Base-by-base conservation (phyloP, 2,329 filamentous ascomycete species). In the Phyllosticta citribraziliensis region DNA sequence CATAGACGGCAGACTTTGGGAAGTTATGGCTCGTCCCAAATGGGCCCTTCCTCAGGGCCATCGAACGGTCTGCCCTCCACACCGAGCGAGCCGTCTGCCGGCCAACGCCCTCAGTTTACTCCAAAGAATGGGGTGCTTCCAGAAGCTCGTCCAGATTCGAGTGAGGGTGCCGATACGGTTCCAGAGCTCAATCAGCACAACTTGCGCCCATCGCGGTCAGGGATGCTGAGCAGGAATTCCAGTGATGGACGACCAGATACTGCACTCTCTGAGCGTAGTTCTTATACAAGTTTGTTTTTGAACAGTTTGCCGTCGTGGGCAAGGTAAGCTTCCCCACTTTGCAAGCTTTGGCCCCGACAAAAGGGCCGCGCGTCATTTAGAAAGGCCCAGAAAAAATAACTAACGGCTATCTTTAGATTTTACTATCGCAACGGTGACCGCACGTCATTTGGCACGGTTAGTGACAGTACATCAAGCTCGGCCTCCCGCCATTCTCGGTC, bases 291-390 rank as follows among this genome's bases (percentile, higher is more conserved):
- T 17, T 70, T 73, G 61, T 66, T 74, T 33, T 63, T 67, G 22
- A 74, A 67, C 62, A 72, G 66, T n/a, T 70, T 75, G 54, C 73
- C 73, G 33, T 68, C 69, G 52, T 75, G 73, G 73, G 72, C 73
- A 58, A 72, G 68, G 70, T 73, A 67, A 58, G 63, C 47, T 51
- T 12, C 33, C 12, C 53, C 12, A n/a, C 51, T 40, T 25, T 51
- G n/a, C 17, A 47, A 47, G 40, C 4, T n/a, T n/a, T 47, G 14
- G 40, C 40, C 5, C 40, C 40, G 40, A 47, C n/a, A 47, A 47
- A 47, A 47, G 40, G 40, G 40, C 40, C 35, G 40, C 53, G 40
- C 53, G 53, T 51, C 50, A 47, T 40, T 60, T 52, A 51, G 47
- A 27, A 3, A 50, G 30, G 27, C 11, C 20, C 12, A 20, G 12